A percentile compares a stretch with the other conserved stretches of the same genome.
Evolutionary conservation across 2,329 filamentous ascomycete genomes (phyloP).

Genomic region (Drechslerella dactyloides): DNA sequence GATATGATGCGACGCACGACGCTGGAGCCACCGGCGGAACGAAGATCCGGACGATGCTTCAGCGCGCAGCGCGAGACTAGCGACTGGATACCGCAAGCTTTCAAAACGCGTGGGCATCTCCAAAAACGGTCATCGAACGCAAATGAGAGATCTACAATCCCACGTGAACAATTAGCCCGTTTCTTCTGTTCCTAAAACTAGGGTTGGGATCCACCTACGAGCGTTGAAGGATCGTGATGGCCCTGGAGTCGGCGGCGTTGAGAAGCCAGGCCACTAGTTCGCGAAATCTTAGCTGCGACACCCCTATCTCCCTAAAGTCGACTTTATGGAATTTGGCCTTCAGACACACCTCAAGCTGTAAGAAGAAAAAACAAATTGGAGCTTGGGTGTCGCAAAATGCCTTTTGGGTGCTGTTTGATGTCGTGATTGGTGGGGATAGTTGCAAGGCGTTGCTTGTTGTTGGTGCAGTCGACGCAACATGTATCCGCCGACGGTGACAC

Average conservation of each 20-base stretch:
- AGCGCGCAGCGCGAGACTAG: constrained; percentile 1
- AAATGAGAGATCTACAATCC: not conserved
- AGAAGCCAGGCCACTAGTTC: constrained; percentile 7
- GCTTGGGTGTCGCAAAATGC: too few relatives aligned
- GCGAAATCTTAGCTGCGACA: not conserved
- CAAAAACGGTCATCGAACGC: not conserved
- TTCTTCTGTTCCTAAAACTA: not conserved
- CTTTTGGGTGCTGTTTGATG: too few relatives aligned
- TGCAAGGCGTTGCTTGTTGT: too few relatives aligned
- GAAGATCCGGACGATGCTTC: not conserved
- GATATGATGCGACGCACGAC: not conserved
- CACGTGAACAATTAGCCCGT: not conserved
- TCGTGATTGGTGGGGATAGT: too few relatives aligned
- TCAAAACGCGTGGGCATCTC: not conserved
- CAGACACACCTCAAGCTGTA: too few relatives aligned
- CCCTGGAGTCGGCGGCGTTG: not conserved
- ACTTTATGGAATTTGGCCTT: too few relatives aligned
- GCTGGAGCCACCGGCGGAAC: not conserved
- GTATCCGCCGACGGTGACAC: too few relatives aligned
- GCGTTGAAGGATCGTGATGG: not conserved
- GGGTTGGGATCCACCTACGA: not conserved
- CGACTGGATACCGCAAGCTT: not conserved
- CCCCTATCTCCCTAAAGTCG: not conserved
- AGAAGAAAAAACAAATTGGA: too few relatives aligned
- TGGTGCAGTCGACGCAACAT: too few relatives aligned